A percentile compares a stretch with the other conserved stretches of the same genome.
phyloP scores from a whole-genome alignment of 306 rosid genomes.

The Cucurbita argyrosperma region DNA sequence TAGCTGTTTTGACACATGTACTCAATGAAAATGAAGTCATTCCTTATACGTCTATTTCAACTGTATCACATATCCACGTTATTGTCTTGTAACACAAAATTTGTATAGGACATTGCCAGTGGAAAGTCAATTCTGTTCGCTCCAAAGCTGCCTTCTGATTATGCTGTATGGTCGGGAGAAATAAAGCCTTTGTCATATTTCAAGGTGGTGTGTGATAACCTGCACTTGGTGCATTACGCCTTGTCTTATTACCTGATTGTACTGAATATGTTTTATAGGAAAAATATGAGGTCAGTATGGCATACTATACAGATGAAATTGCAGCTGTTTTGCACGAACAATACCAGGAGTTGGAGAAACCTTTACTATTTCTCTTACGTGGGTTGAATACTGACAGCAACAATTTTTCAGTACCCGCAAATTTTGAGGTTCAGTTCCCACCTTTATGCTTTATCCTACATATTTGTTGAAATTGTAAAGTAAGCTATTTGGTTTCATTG shows the following conservation, averaged over 20 bases:
- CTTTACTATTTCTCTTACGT: constrained; percentile 59
- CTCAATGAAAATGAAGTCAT: background rate
- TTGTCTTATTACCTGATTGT: constrained; percentile 12
- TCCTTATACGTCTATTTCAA: background rate
- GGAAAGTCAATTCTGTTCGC: constrained; percentile 29
- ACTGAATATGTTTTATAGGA: constrained; percentile 38
- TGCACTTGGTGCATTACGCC: background rate
- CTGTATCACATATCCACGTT: background rate
- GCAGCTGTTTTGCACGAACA: constrained; percentile 30
- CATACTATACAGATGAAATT: constrained; percentile 38
- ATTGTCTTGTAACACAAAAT: background rate
- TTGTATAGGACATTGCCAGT: constrained; percentile 44
- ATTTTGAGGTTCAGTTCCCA: constrained; percentile 47
- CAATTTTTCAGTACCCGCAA: constrained; percentile 48
- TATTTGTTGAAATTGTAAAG: background rate
- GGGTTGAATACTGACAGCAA: constrained; percentile 78
- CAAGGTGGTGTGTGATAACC: constrained; percentile 33
- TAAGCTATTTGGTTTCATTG: background rate
- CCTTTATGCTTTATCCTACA: background rate
- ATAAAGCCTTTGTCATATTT: constrained; percentile 40
- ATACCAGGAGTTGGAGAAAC: constrained; percentile 36
- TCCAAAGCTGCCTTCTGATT: no score
- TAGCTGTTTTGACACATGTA: background rate
- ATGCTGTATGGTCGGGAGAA: constrained; percentile 44
- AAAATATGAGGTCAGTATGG: constrained; percentile 42